A percentile compares a stretch with the other conserved stretches of the same genome.
Conservation (phyloP, 805 yeast species). For the Pichia sporocuriosa region DNA sequence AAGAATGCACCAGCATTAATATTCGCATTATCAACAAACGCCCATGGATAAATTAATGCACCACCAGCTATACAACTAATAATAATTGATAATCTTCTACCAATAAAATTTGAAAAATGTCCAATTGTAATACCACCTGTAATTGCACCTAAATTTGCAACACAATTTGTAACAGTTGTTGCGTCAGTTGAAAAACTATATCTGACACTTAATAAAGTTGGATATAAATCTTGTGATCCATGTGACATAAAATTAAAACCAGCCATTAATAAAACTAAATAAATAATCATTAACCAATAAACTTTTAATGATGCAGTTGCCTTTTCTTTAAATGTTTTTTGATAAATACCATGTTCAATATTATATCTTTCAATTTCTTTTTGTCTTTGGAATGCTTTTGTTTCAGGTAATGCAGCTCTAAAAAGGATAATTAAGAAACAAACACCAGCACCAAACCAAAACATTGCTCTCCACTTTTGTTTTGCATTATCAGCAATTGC, state of each 20-base stretch:
- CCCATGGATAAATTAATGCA: constrained; percentile 60
- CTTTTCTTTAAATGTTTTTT: constrained; percentile 29
- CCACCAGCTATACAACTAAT: constrained; percentile 51
- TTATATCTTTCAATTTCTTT: constrained; percentile 30
- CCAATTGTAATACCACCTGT: constrained; percentile 51
- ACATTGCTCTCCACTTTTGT: constrained; percentile 56
- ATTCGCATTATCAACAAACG: constrained; percentile 38
- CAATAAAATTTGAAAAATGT: constrained; percentile 47
- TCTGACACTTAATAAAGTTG: constrained; percentile 46
- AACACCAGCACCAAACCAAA: constrained; percentile 64
- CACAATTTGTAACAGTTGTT: constrained; percentile 49
- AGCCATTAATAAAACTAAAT: constrained; percentile 53
- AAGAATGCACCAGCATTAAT: constrained; percentile 56
- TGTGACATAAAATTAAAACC: constrained; percentile 59
- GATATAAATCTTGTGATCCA: constrained; percentile 58
- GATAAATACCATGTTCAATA: constrained; percentile 26
- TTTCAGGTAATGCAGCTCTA: constrained; percentile 43
- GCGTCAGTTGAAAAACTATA: constrained; percentile 35
- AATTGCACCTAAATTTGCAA: constrained; percentile 54
- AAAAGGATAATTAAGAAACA: constrained; percentile 36
- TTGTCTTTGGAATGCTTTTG: constrained; percentile 45
- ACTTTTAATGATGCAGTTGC: constrained; percentile 33
- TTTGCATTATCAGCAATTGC: constrained; percentile 50
- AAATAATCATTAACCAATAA: constrained; percentile 55
- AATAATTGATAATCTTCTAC: constrained; percentile 48